phyloP scores from a whole-genome alignment of 257 asterid genomes.

The Przewalskia tangutica region DNA sequence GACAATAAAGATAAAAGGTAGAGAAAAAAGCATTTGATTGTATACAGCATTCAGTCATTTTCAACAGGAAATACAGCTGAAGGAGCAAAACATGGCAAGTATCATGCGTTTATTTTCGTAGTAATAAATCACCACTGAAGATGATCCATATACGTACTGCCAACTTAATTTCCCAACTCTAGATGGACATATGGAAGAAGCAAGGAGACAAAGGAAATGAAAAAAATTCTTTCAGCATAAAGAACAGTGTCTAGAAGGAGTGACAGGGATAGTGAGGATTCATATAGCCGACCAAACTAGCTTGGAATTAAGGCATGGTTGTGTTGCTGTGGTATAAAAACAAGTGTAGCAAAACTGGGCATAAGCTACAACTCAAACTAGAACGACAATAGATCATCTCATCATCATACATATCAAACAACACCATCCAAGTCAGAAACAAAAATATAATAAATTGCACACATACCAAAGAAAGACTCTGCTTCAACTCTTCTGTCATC shows the following conservation, averaged over 20 bases:
- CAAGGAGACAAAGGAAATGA: background rate
- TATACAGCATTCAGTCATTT: background rate
- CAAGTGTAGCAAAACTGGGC: constrained; percentile 6
- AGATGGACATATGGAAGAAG: background rate
- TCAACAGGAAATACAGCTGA: background rate
- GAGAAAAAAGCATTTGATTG: background rate
- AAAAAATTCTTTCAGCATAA: background rate
- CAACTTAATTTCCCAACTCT: background rate
- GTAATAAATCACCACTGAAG: background rate
- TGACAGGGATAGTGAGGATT: background rate
- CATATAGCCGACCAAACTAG: background rate
- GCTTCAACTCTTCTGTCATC: constrained; percentile 51
- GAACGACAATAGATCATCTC: background rate
- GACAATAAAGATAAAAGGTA: background rate
- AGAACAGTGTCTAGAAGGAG: background rate
- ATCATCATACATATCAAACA: background rate
- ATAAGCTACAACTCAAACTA: constrained; percentile 5
- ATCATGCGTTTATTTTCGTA: background rate
- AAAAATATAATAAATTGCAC: background rate
- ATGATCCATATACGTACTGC: background rate
- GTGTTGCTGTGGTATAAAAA: background rate
- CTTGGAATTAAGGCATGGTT: background rate
- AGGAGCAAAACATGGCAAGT: background rate
- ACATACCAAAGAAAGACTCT: constrained; percentile 51
- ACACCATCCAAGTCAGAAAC: background rate